Evolutionary conservation across 176 grass and related monocot genomes (phyloP).

Genomic region (Dactylis glomerata): DNA sequence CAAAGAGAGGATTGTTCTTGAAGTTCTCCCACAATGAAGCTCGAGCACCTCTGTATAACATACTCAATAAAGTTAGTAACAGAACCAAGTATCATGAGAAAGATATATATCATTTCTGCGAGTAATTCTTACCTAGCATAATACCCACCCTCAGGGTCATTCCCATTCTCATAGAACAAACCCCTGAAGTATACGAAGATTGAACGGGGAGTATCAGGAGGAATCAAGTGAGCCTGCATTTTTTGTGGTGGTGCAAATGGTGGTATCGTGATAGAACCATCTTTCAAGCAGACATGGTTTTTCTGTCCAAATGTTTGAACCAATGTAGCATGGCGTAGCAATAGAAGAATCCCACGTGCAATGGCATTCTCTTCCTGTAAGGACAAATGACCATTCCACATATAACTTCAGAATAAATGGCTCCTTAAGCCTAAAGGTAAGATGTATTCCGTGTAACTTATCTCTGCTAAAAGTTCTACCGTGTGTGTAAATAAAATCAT

Average conservation of each 20-base stretch:
- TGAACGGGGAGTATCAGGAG: conserved; percentile 63
- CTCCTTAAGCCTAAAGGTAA: neutral
- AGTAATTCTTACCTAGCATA: conserved; percentile 61
- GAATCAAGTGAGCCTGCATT: conserved; percentile 83
- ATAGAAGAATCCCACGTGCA: conserved; percentile 67
- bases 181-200: conserved; percentile 90
- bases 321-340: conserved; percentile 64
- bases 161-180: conserved; percentile 80
- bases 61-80: neutral
- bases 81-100: neutral
- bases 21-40: conserved; percentile 91
- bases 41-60: conserved; percentile 57
- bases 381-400: neutral
- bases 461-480: neutral
- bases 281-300: conserved; percentile 89
- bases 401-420: neutral
- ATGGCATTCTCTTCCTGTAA: conserved; percentile 80
- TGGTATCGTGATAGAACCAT: conserved; percentile 81
- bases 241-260: conserved; percentile 89
- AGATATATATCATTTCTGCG: neutral
- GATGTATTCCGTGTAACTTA: too few relatives aligned
- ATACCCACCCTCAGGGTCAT: conserved; percentile 86
- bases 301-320: conserved; percentile 86
- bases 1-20: conserved; percentile 91
- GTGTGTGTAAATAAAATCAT: neutral